Percentiles rank a stretch among this genome's conserved stretches.
phyloP scores from a whole-genome alignment of 176 grass and related monocot genomes.

The Hyparrhenia diplandra region DNA sequence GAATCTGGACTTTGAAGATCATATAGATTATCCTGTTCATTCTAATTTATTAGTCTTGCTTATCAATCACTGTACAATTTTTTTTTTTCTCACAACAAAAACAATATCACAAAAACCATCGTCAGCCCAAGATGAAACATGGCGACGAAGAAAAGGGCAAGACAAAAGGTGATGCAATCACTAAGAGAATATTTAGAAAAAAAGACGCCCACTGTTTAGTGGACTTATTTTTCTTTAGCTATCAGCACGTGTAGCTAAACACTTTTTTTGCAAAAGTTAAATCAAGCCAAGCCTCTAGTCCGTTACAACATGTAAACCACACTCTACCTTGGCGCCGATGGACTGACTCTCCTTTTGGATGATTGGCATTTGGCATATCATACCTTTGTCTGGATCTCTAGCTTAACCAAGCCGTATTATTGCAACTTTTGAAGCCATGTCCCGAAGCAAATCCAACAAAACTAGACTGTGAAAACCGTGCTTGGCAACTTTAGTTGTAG shows the following conservation, averaged over 20 bases:
- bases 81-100: too few species aligned
- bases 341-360: not conserved
- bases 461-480: too few species aligned
- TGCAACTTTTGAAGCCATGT: too few species aligned
- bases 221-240: not conserved
- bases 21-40: too few species aligned
- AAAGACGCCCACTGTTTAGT: not conserved
- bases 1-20: too few species aligned
- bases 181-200: not conserved
- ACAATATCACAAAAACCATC: too few species aligned
- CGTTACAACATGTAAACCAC: not conserved
- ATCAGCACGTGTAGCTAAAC: not conserved
- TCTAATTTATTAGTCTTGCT: too few species aligned
- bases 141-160: not conserved
- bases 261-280: not conserved
- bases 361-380: not conserved
- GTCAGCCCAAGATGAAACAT: not conserved
- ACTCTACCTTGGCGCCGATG: not conserved
- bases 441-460: too few species aligned
- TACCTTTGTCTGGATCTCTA: not conserved
- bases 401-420: not conserved
- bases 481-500: too few species aligned
- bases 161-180: not conserved
- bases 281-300: not conserved
- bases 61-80: too few species aligned